Percentiles rank a stretch among this genome's conserved stretches.
Conservation (phyloP, 2,329 filamentous ascomycete genomes). For the Botrytis tulipae region DNA sequence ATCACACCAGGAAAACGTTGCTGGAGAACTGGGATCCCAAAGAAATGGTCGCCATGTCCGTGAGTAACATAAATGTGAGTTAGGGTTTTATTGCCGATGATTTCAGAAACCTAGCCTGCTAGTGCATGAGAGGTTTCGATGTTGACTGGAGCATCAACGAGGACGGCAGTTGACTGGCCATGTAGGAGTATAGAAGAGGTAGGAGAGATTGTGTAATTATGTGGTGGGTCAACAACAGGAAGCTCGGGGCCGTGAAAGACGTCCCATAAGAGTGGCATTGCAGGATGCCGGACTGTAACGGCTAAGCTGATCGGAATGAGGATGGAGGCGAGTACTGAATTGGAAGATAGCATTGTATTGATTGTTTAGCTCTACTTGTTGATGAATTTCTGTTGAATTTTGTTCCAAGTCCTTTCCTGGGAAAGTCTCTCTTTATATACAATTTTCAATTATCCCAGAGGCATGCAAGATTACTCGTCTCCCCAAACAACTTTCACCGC, state of each 20-base stretch:
- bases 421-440: neutral
- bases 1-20: slow-evolving; percentile 36
- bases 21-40: slow-evolving; percentile 37
- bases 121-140: slow-evolving; percentile 28
- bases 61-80: slow-evolving; percentile 44
- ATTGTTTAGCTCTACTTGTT: neutral
- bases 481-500: no score
- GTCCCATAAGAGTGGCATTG: neutral
- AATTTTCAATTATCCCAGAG: neutral
- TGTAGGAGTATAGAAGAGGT: slow-evolving; percentile 1
- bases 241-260: neutral
- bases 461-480: neutral
- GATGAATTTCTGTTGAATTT: neutral
- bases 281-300: neutral
- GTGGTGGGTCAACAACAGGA: neutral
- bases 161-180: neutral
- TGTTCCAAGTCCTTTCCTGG: no score
- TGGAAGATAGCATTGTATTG: neutral
- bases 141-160: slow-evolving; percentile 4
- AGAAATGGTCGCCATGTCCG: slow-evolving; percentile 44
- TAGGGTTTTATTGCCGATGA: slow-evolving; percentile 35
- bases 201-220: slow-evolving; percentile 8
- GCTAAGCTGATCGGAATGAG: neutral
- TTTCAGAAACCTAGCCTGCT: slow-evolving; percentile 40
- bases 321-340: neutral